Base-by-base conservation (phyloP, 495 filamentous ascomycete species). In the Aspergillus indologenus region DNA sequence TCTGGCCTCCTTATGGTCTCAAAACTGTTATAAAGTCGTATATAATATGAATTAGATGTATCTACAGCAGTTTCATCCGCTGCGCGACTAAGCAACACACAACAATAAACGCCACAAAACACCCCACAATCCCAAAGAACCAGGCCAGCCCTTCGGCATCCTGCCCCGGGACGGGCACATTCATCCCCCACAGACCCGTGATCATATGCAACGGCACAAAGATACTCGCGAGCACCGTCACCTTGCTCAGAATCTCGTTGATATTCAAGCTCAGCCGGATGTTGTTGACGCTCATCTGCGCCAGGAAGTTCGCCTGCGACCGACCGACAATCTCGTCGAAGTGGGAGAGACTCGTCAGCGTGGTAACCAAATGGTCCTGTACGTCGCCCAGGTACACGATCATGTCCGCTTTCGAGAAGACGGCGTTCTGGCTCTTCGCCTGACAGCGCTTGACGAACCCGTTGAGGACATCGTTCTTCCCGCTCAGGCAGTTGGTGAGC, bases 391-490 rank as follows among this genome's bases (percentile, higher is more conserved):
- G 82, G 66, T 97, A 98, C 53, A 97, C 78, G 20, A 91, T 89
- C 49, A 97, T 90, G 63, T 97, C 92, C 66, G 89, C 90, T 2
- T 88, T 85, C 0, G 93, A 92, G 22, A 92, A 92, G 24, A 96
- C 84, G 61, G 87, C 83, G 74, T 89, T 93, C 55, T 91, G 85
- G 54, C 91, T 88, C 67, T 81, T 51, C 26, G 84, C 48, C 69
- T 96, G 94, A 81, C 94, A 98, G 42, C 93, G 86, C 71, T 97
- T 97, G 29, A 93, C 89, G 69, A 97, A 96, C n/a, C 92, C 92
- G 63, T 87, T 90, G 54, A 98, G 88, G 45, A 98, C 93, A 65
- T 98, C 94, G 17, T 92, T 89, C 70, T 98, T 98, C 57, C 92
- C 92, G 21, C 88, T 89, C 0, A 98, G 82, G 8, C 92, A 82